Evolutionary conservation across 208 protist species (phyloP), one percentile per base, ranked within the genome.

Genomic region (Trypanosoma melophagium): DNA sequence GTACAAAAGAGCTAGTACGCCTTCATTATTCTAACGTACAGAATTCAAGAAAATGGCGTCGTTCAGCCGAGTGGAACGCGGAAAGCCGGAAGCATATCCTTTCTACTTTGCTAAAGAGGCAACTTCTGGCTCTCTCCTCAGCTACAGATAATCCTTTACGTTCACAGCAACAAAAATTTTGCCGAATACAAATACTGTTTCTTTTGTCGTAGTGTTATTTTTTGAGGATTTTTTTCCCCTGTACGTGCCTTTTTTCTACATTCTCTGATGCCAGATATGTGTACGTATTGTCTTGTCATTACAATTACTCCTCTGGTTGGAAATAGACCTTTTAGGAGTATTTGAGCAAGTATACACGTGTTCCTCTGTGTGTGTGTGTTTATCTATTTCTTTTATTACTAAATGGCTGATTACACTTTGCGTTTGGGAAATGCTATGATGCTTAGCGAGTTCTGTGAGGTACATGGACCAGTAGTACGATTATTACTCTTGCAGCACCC

Each of bases 141-240:
- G 44, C 24, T 3, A 21, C 45, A 38, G 56, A 67, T 0, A n/a
- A 49, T n/a, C 2, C 61, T 0, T 44, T 66, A 17, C 31, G 42
- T 4, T 21, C 60, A 22, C 21, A 24, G 9, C 56, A 78, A n/a
- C 22, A 54, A 41, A 57, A 60, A 35, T 61, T 69, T 16, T 84
- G 82, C 74, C 81, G 76, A 40, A 59, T 71, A 38, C 82, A 87
- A 66, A 70, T 87, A 44, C 41, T 87, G 0, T 81, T 83, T 74
- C 69, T 87, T 44, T 61, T 87, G 22, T 66, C 73, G 4, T 68
- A 58, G 66, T 45, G 7, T 40, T 40, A 7, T 9, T 63, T 28
- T 53, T 38, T 41, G 3, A 16, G 49, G 38, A 12, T 40, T 12
- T 47, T 17, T 47, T 47, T 47, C 10, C 10, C 16, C 10, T n/a